These are phyloP conservation scores for Pseudogymnoascus sp. DNA, from an alignment of 2,329 filamentous ascomycete species.

Conservation along the genomic window DNA sequence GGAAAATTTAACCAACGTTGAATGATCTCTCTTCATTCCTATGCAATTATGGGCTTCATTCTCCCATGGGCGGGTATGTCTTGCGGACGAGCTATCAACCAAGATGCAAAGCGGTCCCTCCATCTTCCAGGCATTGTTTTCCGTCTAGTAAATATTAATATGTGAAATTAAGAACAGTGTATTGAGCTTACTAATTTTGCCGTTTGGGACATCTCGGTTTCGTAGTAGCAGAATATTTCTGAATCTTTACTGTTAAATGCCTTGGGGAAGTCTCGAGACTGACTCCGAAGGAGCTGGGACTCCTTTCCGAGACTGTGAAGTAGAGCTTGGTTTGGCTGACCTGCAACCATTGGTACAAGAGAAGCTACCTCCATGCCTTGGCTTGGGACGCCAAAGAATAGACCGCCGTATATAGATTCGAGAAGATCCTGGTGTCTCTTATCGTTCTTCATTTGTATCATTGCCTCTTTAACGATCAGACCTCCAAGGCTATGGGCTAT, in stretches of 20 bases:
- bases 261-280: conserved; percentile 5
- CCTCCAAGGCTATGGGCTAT: conserved; percentile 21
- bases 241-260: conserved; percentile 10
- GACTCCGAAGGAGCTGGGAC: conserved; percentile 10
- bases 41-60: conserved; percentile 4
- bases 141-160: neutral
- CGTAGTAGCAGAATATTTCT: conserved; percentile 14
- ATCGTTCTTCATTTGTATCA: conserved; percentile 10
- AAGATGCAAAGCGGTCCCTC: neutral
- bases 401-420: conserved; percentile 9
- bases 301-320: conserved; percentile 9
- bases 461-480: conserved; percentile 19
- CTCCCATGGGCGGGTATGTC: neutral
- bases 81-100: conserved; percentile 6
- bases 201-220: conserved; percentile 13
- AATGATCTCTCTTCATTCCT: conserved; percentile 9
- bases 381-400: conserved; percentile 16
- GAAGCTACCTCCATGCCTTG: conserved; percentile 14
- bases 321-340: conserved; percentile 12
- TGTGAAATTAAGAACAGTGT: neutral
- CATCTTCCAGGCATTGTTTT: conserved; percentile 6
- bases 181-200: conserved; percentile 10
- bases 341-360: conserved; percentile 12
- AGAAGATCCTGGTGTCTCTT: neutral
- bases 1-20: conserved; percentile 9